Evolutionary conservation across 768 basidiomycete genomes (phyloP).

Genomic region (Candolleomyces eurysporus): DNA sequence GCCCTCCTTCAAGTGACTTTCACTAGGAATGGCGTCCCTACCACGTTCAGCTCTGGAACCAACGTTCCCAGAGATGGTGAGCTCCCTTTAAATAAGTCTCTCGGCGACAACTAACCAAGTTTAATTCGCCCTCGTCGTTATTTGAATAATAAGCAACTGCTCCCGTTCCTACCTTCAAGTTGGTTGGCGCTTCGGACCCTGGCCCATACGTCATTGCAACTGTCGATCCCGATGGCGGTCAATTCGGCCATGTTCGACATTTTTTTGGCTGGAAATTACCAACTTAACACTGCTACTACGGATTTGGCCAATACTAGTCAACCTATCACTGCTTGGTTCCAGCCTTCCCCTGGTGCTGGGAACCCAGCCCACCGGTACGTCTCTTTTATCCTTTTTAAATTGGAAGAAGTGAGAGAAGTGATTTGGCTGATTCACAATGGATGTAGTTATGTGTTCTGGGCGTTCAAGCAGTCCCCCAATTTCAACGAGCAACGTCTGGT

Average conservation of each 20-base stretch:
- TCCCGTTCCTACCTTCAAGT: conserved; percentile 29
- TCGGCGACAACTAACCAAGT: not conserved
- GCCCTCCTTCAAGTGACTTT: conserved; percentile 24
- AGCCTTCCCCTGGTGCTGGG: conserved; percentile 30
- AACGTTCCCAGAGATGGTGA: conserved; percentile 25
- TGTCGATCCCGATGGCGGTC: conserved; percentile 44
- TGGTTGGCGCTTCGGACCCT: conserved; percentile 21
- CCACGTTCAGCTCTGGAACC: conserved; percentile 25
- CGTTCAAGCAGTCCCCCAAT: conserved; percentile 37
- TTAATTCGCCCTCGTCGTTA: too few species aligned
- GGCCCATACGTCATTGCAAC: conserved; percentile 41
- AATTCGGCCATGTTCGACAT: conserved; percentile 37
- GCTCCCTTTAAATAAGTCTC: not conserved
- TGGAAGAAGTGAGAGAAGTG: not conserved
- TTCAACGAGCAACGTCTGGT: conserved; percentile 39
- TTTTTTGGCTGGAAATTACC: conserved; percentile 41
- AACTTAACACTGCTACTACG: not conserved
- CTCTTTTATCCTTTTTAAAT: not conserved
- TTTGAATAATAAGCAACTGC: conserved; percentile 27
- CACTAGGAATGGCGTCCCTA: conserved; percentile 19
- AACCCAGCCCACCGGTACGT: conserved; percentile 6
- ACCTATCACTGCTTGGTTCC: conserved; percentile 37
- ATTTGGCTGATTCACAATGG: not conserved
- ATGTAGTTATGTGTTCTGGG: conserved; percentile 41
- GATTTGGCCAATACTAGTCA: conserved; percentile 36